Conservation (phyloP, 2,329 filamentous ascomycete genomes). For the Neofusicoccum sp. region DNA sequence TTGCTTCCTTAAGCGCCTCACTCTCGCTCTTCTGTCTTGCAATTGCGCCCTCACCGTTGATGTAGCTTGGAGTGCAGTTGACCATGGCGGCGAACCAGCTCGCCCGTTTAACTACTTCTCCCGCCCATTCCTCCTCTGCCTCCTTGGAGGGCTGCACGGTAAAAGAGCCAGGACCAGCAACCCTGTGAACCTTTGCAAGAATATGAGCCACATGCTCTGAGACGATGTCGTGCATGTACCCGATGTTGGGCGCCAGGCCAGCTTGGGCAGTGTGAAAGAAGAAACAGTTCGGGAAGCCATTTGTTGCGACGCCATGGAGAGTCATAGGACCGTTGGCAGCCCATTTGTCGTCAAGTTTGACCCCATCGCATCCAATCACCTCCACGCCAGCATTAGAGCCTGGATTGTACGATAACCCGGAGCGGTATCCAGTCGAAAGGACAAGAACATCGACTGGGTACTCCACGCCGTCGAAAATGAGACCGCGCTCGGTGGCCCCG, state of each 20-base stretch:
- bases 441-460: conserved; percentile 51
- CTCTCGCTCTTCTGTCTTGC: neutral
- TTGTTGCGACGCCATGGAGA: conserved; percentile 51
- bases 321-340: conserved; percentile 27
- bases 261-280: conserved; percentile 32
- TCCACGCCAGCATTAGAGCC: conserved; percentile 35
- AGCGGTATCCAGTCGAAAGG: conserved; percentile 47
- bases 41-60: neutral
- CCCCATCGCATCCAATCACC: conserved; percentile 46
- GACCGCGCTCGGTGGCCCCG: conserved; percentile 44
- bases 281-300: conserved; percentile 58
- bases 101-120: neutral
- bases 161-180: neutral
- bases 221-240: neutral
- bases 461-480: conserved; percentile 49
- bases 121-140: neutral
- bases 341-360: conserved; percentile 49
- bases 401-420: conserved; percentile 25
- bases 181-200: neutral
- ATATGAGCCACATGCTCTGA: neutral
- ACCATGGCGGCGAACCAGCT: neutral
- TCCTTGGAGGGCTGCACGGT: neutral
- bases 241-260: conserved; percentile 33
- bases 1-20: neutral
- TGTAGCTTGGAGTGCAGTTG: conserved; percentile 2